Conservation (phyloP, 176 grass and related monocot genomes). For the bread wheat (Triticum aestivum) region IWGSC_CS_RefSeq_v2.1 NC_057803.1:618739654-618740153, state of each 20-base stretch:
- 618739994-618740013: conserved; percentile 52
- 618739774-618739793: too few relatives aligned
- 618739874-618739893: too few relatives aligned
- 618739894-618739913: too few relatives aligned
- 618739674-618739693: conserved; percentile 83
- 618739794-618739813: background rate
- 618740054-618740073: background rate
- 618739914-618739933: conserved; percentile 10
- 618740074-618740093: background rate
- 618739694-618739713: conserved; percentile 56
- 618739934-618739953: conserved; percentile 51
- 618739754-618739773: too few relatives aligned
- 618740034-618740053: background rate
- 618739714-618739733: background rate
- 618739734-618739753: background rate
- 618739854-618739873: background rate
- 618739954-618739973: conserved; percentile 32
- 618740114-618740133: conserved; percentile 2
- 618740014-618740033: conserved; percentile 9
- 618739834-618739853: background rate
- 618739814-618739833: background rate
- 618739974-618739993: conserved; percentile 39
- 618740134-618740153: too few relatives aligned
- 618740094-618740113: background rate
- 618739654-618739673: too few relatives aligned